Evolutionary conservation across 2,329 filamentous ascomycete species (phyloP), one percentile per base, ranked within the genome.

Genomic region (Penicillium nordicum): DNA sequence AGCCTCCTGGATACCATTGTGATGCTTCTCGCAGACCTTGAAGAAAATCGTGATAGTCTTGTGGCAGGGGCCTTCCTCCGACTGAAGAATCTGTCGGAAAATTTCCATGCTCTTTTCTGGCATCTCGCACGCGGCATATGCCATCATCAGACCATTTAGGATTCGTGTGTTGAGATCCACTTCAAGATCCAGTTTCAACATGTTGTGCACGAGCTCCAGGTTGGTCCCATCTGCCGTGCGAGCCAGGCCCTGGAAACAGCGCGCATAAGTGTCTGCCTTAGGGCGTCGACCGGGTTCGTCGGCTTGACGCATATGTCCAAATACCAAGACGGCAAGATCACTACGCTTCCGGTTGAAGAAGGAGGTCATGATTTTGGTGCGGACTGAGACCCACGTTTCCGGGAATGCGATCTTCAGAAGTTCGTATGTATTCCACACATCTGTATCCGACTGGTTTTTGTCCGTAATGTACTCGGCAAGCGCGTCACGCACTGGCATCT

Each of bases 221-320:
- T 85, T 86, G 54, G 89, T 85, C 1, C 76, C 68, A 64, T 89
- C 85, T 14, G 72, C 76, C 9, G 80, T 79, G 30, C 78, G 76
- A 4, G 87, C 87, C 25, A 96, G 83, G 2, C 91, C 90, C 57
- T 89, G 84, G 55, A 97, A 88, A 59, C 87, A 92, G 34, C 81
- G 77, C 4, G 90, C 82, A 69, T 99, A 99, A 5, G 88, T 89
- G 43, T 90, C 86, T 10, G 83, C 74, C 3, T 80, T 87, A 0
- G 94, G 91, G 0, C 88, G 84, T 23, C 84, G 83, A 1, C 78
- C 75, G 3, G 77, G 76, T 55, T 87, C 84, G 25, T 82, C 80
- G 61, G 92, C 87, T 49, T 88, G 82, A n/a, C 92, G 88, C 92
- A 97, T 97, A 71, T 97, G 90, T 14, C 89, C 89, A 73, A 99